Evolutionary conservation across 139 green algal species (phyloP).

Genomic region (Nannochloris sp.): DNA sequence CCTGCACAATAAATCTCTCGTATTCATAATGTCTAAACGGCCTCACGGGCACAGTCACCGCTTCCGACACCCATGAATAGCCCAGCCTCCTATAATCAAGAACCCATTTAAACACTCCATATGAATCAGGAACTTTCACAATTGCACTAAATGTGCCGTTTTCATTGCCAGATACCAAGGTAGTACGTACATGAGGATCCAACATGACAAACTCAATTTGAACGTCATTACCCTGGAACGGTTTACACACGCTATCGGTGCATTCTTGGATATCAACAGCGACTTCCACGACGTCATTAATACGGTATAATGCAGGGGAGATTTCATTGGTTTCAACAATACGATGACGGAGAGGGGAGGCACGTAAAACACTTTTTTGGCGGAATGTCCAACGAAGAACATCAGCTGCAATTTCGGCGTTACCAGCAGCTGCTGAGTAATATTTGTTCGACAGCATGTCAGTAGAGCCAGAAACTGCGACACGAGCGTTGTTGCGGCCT

Average conservation of each 20-base stretch:
- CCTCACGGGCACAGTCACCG: constrained; percentile 69
- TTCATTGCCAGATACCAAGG: constrained; percentile 53
- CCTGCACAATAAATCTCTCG: constrained; percentile 70
- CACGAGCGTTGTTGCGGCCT: constrained; percentile 80
- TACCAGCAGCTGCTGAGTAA: constrained; percentile 39
- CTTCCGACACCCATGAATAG: constrained; percentile 63
- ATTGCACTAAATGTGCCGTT: constrained; percentile 34
- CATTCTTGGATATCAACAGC: constrained; percentile 63
- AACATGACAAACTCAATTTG: constrained; percentile 95
- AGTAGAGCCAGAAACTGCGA: constrained; percentile 70
- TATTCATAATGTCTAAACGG: constrained; percentile 94
- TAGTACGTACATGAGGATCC: constrained; percentile 79
- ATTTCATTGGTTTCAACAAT: constrained; percentile 8
- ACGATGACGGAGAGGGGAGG: constrained; percentile 41
- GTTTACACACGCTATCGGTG: constrained; percentile 25
- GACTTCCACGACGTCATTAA: constrained; percentile 60
- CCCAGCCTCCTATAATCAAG: constrained; percentile 73
- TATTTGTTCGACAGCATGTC: constrained; percentile 68
- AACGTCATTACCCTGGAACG: constrained; percentile 72
- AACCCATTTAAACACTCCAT: constrained; percentile 97
- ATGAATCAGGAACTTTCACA: constrained; percentile 83
- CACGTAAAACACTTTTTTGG: constrained; percentile 58
- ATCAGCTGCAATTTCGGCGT: constrained; percentile 52
- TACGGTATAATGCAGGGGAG: constrained; percentile 41
- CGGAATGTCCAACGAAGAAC: constrained; percentile 76